Base-by-base conservation (phyloP, 805 yeast species). In the Schwanniomyces pseudopolymorphus region DNA sequence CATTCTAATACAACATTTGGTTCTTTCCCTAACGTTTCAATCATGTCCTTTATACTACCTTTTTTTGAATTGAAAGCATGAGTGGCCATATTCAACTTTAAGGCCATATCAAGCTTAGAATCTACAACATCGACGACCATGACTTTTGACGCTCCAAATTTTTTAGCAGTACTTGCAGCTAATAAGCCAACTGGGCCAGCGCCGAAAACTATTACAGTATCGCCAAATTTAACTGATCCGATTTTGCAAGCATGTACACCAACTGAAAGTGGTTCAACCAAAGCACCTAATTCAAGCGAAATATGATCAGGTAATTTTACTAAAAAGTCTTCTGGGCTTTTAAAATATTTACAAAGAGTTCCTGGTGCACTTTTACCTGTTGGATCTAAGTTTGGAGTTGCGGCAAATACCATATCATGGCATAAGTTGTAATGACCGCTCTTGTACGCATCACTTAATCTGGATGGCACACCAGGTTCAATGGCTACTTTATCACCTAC, bases 161-260 rank as follows among this genome's bases (percentile, higher is more conserved):
- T 85, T 50, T 73, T 78, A 20, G 89, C 89, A 25, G 81, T 87
- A 33, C 84, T 83, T 35, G 90, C 89, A 46, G 83, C 75, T 47
- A 88, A 72, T 40, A 89, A 66, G 16, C 96, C 96, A 48, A 89
- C 89, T 7, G 96, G 96, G 9, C 96, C 96, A 25, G 95, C 95
- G 43, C 96, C 96, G 51, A 85, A 84, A 0, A 89, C 87, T 36
- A 80, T 83, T 13, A 84, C 87, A 21, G 72, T 66, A 44, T 84
- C 85, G 45, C 92, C 92, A 58, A 85, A 84, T 22, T 67, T 72
- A 44, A 85, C 71, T 28, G 69, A 69, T 3, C 84, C 90, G 42
- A 79, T 72, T 61, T 81, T 84, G 45, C 80, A 75, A 10, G 90
- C 88, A 62, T 89, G 96, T 5, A 89, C 94, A 39, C 85, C 96